Conservation (phyloP, 2,329 filamentous ascomycete species). For the Dendrostoma leiphaemia region DNA sequence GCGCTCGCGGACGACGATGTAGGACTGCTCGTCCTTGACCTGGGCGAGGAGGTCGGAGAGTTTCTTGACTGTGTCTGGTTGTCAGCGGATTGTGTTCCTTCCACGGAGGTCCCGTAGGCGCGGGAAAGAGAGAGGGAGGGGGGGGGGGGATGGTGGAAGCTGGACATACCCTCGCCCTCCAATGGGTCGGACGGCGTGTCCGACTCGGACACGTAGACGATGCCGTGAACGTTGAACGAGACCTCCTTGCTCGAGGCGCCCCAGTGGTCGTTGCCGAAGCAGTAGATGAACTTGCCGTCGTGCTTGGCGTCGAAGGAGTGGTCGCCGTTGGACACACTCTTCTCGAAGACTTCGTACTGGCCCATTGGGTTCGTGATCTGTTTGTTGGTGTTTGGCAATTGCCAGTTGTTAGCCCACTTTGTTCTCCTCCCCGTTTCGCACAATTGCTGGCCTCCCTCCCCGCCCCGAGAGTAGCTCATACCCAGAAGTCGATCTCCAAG, state of each 20-base stretch:
- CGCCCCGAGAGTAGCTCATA: constrained; percentile 42
- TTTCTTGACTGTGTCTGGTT: constrained; percentile 60
- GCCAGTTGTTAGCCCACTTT: constrained; percentile 19
- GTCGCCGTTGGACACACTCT: constrained; percentile 82
- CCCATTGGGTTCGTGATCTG: constrained; percentile 77
- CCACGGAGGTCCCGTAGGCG: background rate
- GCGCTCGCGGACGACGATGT: constrained; percentile 92
- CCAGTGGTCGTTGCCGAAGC: constrained; percentile 99
- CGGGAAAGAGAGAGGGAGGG: background rate
- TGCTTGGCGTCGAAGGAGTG: constrained; percentile 82
- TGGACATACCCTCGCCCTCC: constrained; percentile 79
- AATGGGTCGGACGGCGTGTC: constrained; percentile 84
- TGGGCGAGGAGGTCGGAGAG: constrained; percentile 83
- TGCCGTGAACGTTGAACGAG: constrained; percentile 97
- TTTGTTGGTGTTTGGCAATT: background rate
- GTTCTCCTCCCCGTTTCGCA: constrained; percentile 5
- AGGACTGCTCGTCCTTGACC: constrained; percentile 97
- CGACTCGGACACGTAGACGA: constrained; percentile 91
- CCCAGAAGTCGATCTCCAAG: constrained; percentile 97
- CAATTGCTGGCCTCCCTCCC: background rate
- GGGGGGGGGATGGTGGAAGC: too few species aligned
- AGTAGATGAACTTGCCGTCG: constrained; percentile 92
- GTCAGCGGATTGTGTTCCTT: constrained; percentile 14
- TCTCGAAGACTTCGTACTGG: constrained; percentile 76
- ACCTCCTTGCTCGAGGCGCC: constrained; percentile 95